These are phyloP conservation scores for Fomitopsis schrenkii DNA, from an alignment of 1,284 basidiomycete genomes.

Conservation along the genomic window DNA sequence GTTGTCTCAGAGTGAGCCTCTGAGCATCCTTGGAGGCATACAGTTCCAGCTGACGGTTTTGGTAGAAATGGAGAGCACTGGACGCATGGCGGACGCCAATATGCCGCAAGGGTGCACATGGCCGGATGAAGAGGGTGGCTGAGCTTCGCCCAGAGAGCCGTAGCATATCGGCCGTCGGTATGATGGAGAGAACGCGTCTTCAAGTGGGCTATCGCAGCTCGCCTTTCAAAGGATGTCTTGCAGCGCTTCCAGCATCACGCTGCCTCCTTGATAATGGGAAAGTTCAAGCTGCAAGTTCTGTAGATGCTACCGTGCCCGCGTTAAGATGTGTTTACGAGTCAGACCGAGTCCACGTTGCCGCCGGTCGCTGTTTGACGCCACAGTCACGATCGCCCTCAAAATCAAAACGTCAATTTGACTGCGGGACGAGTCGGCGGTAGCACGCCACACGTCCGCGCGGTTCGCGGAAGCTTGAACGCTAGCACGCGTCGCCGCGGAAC, in stretches of 20 bases:
- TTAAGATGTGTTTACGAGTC: neutral
- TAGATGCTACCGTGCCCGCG: neutral
- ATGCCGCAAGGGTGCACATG: neutral
- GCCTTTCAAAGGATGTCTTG: neutral
- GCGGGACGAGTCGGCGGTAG: too few relatives aligned
- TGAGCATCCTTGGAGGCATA: constrained; percentile 77
- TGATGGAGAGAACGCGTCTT: neutral
- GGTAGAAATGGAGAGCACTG: constrained; percentile 65
- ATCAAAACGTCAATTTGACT: neutral
- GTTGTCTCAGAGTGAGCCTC: constrained; percentile 74
- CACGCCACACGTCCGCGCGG: too few relatives aligned
- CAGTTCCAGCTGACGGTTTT: constrained; percentile 78
- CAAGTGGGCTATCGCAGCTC: neutral
- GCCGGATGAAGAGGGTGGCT: neutral
- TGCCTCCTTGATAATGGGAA: neutral
- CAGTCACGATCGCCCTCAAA: neutral
- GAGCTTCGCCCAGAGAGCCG: neutral
- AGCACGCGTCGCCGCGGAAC: neutral
- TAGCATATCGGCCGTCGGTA: neutral
- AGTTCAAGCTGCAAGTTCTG: neutral
- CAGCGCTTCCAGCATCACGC: neutral
- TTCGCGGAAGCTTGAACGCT: neutral
- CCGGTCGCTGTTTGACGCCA: neutral
- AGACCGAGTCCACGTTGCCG: neutral
- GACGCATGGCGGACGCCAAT: constrained; percentile 12